Base-by-base conservation (phyloP, 164 flowering plant species). In the Amborella trichopoda region DNA sequence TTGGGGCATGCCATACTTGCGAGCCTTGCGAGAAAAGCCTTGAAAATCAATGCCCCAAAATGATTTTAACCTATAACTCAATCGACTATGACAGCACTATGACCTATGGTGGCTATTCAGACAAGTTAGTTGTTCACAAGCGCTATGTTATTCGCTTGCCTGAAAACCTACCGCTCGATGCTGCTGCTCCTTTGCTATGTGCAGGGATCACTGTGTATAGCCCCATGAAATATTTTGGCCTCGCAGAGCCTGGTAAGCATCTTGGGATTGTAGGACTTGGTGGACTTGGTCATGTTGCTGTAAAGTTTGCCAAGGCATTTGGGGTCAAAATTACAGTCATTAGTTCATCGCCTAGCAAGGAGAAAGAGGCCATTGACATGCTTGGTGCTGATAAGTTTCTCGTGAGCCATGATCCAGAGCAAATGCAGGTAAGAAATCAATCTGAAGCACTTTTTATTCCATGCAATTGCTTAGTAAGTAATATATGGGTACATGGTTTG, bases 401-500 rank as follows among this genome's bases (percentile, higher is more conserved):
- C 28, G 54, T 70, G n/a, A 73, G 78, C 60, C 46, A 38, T 11
- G 64, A 73, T 34, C 54, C 17, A 3, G 65, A 54, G 1, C 51
- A 69, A 18, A 59, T 74, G 65, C 37, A 69, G 76, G 80, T 71
- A 23, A 44, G 39, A n/a, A n/a, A n/a, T n/a, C n/a, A n/a, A n/a
- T n/a, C n/a, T n/a, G n/a, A n/a, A n/a, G n/a, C n/a, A n/a, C n/a
- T n/a, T n/a, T n/a, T n/a, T n/a, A n/a, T n/a, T n/a, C n/a, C n/a
- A n/a, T n/a, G n/a, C n/a, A n/a, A n/a, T n/a, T n/a, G n/a, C n/a
- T n/a, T n/a, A n/a, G n/a, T n/a, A n/a, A n/a, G n/a, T n/a, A n/a
- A n/a, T n/a, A n/a, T n/a, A n/a, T n/a, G n/a, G n/a, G n/a, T n/a
- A n/a, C n/a, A n/a, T n/a, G n/a, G n/a, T n/a, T n/a, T n/a, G n/a